Base-by-base conservation (phyloP, 257 asterid species). In the Solanum pinnatisectum region DNA sequence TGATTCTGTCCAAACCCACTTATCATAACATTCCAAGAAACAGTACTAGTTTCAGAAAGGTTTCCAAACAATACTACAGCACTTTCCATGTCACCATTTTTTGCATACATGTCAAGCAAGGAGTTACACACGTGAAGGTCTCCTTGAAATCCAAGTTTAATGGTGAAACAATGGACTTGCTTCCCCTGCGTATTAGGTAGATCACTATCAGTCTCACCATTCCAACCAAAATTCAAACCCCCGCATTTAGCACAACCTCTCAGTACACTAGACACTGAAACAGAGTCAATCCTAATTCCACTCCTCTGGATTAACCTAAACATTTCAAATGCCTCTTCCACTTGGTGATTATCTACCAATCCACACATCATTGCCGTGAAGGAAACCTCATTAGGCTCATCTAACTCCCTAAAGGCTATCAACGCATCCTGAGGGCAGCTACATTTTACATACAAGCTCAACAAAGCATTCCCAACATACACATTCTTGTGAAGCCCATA, bases 1-100 rank as follows among this genome's bases (percentile, higher is more conserved):
- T 18, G 85, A 46, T 81, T 81, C 42, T 46, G 70, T 81, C 85
- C 85, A 30, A 81, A 81, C 42, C 85, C 85, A 30, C 85, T 88
- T 37, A 88, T 88, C 59, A 88, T 88, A 65, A 88, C 90, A 88
- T 88, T 88, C 90, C 90, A 88, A 67, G 90, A 86, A 22, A 88
- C 89, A 18, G 84, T 86, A 72, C 87, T 88, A 81, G 85, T 81
- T 30, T 81, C 85, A 30, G 70, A 81, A 27, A 81, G 85, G 85
- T 30, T 81, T 30, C 70, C 85, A 81, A 81, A 81, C 85, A 81
- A 81, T 18, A 46, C 42, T 49, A 46, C 30, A 81, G 70, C 44
- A 44, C 70, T 81, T 81, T 30, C 85, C 85, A 81, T 81, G 85
- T 81, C 70, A 30, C 85, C 42, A 49, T 81, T 81, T 81, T 81